A percentile compares a stretch with the other conserved stretches of the same genome.
Conservation (phyloP, 768 basidiomycete genomes). For the Pleurotus eryngii region DNA sequence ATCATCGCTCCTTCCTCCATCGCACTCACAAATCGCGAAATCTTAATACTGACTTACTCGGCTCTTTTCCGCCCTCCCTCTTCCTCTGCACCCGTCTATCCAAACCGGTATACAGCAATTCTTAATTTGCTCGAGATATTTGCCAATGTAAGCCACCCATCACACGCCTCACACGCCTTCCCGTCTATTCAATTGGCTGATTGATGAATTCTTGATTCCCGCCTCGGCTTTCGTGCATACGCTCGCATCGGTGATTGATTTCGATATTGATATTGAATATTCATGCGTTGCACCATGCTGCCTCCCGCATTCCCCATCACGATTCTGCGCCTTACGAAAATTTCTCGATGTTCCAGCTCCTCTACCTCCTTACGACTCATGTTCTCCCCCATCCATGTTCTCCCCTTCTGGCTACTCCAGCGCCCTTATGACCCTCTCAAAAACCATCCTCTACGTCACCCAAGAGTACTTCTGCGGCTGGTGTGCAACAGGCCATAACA, state of each 20-base stretch:
- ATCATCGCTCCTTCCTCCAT: neutral
- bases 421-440: slow-evolving; percentile 68
- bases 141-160: slow-evolving; percentile 42
- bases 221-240: too few species aligned
- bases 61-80: neutral
- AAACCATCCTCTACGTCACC: slow-evolving; percentile 69
- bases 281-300: too few species aligned
- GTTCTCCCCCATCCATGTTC: slow-evolving; percentile 46
- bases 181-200: too few species aligned
- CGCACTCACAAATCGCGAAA: neutral
- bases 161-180: too few species aligned
- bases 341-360: slow-evolving; percentile 23
- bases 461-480: slow-evolving; percentile 73
- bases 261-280: too few species aligned
- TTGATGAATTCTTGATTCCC: too few species aligned
- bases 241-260: too few species aligned
- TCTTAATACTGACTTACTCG: slow-evolving; percentile 1
- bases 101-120: slow-evolving; percentile 40
- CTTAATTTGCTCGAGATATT: slow-evolving; percentile 72
- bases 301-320: too few species aligned
- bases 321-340: neutral
- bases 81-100: too few species aligned
- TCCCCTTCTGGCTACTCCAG: slow-evolving; percentile 67
- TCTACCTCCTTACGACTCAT: slow-evolving; percentile 66
- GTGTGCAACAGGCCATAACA: slow-evolving; percentile 64